Conservation (phyloP, 495 filamentous ascomycete genomes). For the Aspergillus sclerotiicarbonarius region DNA sequence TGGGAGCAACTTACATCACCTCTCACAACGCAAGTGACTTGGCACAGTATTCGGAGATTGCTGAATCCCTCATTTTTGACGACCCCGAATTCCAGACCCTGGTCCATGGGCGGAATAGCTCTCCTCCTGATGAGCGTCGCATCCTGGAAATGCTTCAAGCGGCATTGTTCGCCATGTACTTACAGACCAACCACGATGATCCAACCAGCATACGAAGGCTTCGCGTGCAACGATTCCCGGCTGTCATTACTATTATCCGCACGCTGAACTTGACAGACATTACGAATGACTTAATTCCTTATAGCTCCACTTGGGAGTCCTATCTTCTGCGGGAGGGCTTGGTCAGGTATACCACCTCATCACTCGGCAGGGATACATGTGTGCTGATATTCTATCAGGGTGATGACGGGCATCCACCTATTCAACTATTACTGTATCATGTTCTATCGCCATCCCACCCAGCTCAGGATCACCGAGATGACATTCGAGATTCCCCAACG, state of each 20-base stretch:
- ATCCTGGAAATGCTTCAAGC: constrained; percentile 3
- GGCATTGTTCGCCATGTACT: not conserved
- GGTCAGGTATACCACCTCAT: constrained; percentile 6
- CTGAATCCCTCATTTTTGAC: not conserved
- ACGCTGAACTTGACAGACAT: constrained; percentile 2
- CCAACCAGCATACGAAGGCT: not conserved
- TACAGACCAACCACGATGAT: not conserved
- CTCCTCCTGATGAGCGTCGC: not conserved
- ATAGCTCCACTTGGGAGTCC: not conserved
- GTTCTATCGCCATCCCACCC: constrained; percentile 3
- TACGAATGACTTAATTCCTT: not conserved
- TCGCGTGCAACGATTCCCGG: constrained; percentile 4
- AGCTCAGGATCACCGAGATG: constrained; percentile 2
- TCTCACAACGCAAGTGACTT: not conserved
- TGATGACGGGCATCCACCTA: constrained; percentile 6
- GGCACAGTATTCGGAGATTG: not conserved
- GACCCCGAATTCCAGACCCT: not conserved
- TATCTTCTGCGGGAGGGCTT: constrained; percentile 1
- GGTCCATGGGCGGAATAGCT: not conserved
- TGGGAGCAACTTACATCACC: not conserved
- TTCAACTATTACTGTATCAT: constrained; percentile 4
- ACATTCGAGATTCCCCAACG: constrained; percentile 3
- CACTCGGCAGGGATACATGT: no score
- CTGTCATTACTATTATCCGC: not conserved
- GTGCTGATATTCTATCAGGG: no score